Percentiles rank a stretch among this genome's conserved stretches.
These are phyloP conservation scores for Leccinum longicurvipes DNA, from an alignment of 768 basidiomycete genomes.

Conservation along the genomic window DNA sequence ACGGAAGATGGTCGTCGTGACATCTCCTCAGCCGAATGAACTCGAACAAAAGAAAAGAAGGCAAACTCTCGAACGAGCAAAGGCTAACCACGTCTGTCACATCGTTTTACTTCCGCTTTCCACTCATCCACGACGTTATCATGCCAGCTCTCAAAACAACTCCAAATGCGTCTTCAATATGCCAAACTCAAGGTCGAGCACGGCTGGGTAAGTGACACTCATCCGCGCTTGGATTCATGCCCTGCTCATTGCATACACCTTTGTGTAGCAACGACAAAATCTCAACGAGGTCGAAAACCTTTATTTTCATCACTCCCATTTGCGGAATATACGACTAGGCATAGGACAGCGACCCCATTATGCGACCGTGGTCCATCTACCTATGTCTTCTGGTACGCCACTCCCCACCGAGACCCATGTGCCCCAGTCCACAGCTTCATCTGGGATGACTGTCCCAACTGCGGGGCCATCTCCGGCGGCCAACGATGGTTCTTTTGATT, in stretches of 20 bases:
- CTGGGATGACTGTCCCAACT: constrained; percentile 12
- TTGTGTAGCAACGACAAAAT: constrained; percentile 64
- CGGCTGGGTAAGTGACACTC: constrained; percentile 61
- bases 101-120: background rate
- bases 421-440: constrained; percentile 13
- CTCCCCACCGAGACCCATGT: constrained; percentile 6
- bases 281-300: constrained; percentile 81
- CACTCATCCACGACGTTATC: background rate
- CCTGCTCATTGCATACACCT: background rate
- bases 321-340: constrained; percentile 30
- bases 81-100: constrained; percentile 51
- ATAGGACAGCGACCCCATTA: constrained; percentile 18
- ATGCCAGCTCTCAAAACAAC: constrained; percentile 61
- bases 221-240: background rate
- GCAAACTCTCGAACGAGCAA: constrained; percentile 52
- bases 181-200: constrained; percentile 77
- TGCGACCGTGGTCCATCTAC: background rate
- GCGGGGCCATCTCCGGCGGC: constrained; percentile 7
- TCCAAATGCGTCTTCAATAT: constrained; percentile 73
- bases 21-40: constrained; percentile 26
- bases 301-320: constrained; percentile 72
- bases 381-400: background rate
- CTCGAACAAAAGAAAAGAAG: constrained; percentile 41
- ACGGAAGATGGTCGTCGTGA: constrained; percentile 19
- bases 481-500: background rate